phyloP scores from a whole-genome alignment of 78 protist species.

The Capsaspora owczarzaki region DNA sequence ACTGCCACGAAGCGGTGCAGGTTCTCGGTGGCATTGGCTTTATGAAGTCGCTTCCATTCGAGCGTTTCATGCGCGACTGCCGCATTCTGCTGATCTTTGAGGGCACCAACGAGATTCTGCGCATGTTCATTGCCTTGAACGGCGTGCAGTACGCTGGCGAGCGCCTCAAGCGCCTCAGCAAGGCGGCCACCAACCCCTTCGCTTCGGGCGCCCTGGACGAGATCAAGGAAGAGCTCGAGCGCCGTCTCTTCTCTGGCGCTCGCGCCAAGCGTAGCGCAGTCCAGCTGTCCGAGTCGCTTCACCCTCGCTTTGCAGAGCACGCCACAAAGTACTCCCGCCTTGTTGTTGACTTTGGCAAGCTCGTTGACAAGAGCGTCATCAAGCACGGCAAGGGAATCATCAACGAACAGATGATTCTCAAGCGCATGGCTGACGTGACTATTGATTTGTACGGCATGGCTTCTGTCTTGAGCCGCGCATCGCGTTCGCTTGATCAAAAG shows the following conservation, averaged over 20 bases:
- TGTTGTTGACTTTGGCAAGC: background rate
- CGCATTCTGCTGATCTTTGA: conserved; percentile 26
- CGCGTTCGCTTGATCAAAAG: background rate
- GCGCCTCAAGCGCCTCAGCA: background rate
- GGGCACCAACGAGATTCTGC: conserved; percentile 34
- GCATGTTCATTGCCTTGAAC: conserved; percentile 12
- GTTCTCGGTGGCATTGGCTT: conserved; percentile 51
- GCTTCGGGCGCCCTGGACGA: background rate
- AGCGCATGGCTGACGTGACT: conserved; percentile 18
- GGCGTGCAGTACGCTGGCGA: background rate
- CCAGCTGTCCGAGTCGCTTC: too few relatives aligned
- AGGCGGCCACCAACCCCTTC: background rate
- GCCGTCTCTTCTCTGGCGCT: background rate
- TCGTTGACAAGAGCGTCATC: background rate
- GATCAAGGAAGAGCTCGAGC: background rate
- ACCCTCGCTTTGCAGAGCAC: too few relatives aligned
- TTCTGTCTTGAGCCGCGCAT: background rate
- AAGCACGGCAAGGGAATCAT: conserved; percentile 13
- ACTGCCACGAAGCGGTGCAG: conserved; percentile 34
- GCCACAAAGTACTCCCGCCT: background rate
- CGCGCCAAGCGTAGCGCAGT: background rate
- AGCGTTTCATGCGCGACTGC: conserved; percentile 37
- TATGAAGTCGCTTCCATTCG: conserved; percentile 37
- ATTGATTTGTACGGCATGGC: conserved; percentile 9
- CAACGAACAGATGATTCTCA: conserved; percentile 1